Conservation (phyloP, 352 stramenopile species). For the Globisporangium polare region DNA sequence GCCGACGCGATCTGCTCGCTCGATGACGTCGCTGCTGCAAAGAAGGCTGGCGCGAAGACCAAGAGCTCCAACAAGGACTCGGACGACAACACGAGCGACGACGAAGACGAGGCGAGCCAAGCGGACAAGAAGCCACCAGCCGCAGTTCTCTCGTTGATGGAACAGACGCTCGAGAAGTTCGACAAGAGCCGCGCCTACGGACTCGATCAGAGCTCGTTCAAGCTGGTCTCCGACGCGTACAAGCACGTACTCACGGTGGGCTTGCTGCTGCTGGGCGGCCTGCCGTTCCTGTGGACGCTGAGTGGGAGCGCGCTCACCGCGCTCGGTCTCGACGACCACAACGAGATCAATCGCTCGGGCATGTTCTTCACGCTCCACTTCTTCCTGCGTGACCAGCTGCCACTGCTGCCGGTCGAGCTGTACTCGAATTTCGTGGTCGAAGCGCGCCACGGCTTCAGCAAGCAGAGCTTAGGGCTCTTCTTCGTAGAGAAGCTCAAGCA, state of each 20-base stretch:
- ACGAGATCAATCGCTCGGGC: conserved; percentile 84
- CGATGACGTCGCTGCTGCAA: conserved; percentile 18
- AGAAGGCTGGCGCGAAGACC: conserved; percentile 30
- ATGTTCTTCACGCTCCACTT: conserved; percentile 64
- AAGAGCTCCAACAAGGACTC: conserved; percentile 14
- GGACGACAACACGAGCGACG: conserved; percentile 16
- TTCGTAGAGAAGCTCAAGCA: conserved; percentile 94
- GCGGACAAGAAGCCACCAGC: conserved; percentile 1
- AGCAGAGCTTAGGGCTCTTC: conserved; percentile 93
- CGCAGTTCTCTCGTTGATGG: conserved; percentile 57
- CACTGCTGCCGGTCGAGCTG: conserved; percentile 57
- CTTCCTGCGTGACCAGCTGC: conserved; percentile 40
- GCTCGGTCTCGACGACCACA: conserved; percentile 45
- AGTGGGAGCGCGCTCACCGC: conserved; percentile 51
- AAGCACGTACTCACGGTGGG: conserved; percentile 71
- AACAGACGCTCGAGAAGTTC: conserved; percentile 90
- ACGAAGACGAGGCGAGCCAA: conserved; percentile 1
- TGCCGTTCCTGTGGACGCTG: conserved; percentile 92
- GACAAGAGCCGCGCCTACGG: conserved; percentile 92
- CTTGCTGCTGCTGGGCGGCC: conserved; percentile 89
- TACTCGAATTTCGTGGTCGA: conserved; percentile 97
- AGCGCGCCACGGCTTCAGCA: conserved; percentile 97
- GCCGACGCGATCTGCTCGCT: conserved; percentile 42
- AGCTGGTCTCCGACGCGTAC: conserved; percentile 88
- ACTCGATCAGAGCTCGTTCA: conserved; percentile 95